Evolutionary conservation across 2,329 filamentous ascomycete genomes (phyloP).

Genomic region (Lojkania enalia): DNA sequence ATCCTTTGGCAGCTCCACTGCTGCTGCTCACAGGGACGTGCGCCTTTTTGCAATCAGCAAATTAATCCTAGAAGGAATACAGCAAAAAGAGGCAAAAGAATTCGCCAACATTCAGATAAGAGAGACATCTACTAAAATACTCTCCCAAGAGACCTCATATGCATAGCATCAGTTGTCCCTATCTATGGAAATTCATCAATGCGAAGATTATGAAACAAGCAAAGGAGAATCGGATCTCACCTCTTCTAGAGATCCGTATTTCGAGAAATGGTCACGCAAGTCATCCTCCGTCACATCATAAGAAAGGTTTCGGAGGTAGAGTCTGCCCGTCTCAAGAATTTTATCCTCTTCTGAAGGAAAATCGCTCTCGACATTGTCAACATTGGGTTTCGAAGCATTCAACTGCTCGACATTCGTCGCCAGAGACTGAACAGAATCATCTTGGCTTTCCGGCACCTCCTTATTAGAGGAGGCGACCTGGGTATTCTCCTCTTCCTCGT

Average conservation of each 20-base stretch:
- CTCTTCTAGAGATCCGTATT: constrained; percentile 80
- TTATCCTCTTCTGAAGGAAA: constrained; percentile 56
- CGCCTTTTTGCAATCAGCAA: constrained; percentile 61
- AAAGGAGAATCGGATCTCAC: constrained; percentile 60
- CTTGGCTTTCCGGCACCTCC: constrained; percentile 4
- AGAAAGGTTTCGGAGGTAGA: constrained; percentile 88
- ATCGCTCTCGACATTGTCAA: constrained; percentile 34
- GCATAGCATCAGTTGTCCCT: constrained; percentile 99
- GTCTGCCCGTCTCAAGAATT: constrained; percentile 71
- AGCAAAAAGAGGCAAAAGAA: constrained; percentile 19
- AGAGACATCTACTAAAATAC: constrained; percentile 99
- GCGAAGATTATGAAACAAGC: constrained; percentile 22
- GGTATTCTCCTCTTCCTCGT: constrained; percentile 64
- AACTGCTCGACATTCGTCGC: constrained; percentile 7
- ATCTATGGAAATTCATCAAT: constrained; percentile 95
- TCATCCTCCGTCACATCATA: constrained; percentile 80
- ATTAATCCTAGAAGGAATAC: too few species aligned
- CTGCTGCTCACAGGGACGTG: constrained; percentile 77
- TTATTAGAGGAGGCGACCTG: constrained; percentile 9
- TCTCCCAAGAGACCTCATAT: constrained; percentile 91
- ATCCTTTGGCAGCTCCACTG: constrained; percentile 79
- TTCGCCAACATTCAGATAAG: constrained; percentile 68
- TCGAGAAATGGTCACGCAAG: constrained; percentile 69
- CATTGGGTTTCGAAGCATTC: constrained; percentile 25
- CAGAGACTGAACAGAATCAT: neutral